phyloP scores from a whole-genome alignment of 139 green algal genomes.

The Choricystis sp. region DNA sequence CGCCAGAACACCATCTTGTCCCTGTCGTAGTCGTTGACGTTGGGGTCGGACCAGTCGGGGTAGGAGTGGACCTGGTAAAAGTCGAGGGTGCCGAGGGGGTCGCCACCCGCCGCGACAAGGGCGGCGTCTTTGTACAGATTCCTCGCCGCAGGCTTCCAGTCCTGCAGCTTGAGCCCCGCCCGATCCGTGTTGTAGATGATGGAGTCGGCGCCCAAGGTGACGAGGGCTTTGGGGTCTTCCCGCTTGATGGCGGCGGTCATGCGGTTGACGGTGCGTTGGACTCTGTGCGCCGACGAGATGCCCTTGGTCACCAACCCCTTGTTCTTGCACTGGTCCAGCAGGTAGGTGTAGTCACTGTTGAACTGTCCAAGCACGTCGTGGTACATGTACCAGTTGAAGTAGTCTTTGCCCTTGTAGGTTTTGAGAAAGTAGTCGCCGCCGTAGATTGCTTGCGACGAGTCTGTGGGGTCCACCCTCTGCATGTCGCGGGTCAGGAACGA shows the following conservation, averaged over 20 bases:
- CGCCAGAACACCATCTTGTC: background rate
- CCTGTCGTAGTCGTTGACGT: background rate
- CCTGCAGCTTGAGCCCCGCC: background rate
- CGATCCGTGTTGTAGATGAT: background rate
- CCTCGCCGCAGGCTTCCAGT: background rate
- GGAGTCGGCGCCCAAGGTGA: background rate
- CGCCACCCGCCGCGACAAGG: background rate
- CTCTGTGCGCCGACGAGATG: background rate
- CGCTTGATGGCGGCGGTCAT: background rate
- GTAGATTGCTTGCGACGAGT: background rate
- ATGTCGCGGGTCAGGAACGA: background rate
- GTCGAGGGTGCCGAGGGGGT: background rate
- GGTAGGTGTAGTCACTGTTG: background rate
- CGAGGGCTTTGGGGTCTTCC: background rate
- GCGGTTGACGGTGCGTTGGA: background rate
- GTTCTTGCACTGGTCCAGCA: background rate
- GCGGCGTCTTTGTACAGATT: background rate
- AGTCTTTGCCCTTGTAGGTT: background rate
- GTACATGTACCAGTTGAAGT: background rate
- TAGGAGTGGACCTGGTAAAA: background rate
- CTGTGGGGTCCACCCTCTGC: background rate
- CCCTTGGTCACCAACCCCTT: background rate
- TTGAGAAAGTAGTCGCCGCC: background rate
- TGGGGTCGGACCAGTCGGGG: background rate
- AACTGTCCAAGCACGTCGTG: background rate